phyloP scores from a whole-genome alignment of 805 yeast species.

The Yarrowia divulgata region DNA sequence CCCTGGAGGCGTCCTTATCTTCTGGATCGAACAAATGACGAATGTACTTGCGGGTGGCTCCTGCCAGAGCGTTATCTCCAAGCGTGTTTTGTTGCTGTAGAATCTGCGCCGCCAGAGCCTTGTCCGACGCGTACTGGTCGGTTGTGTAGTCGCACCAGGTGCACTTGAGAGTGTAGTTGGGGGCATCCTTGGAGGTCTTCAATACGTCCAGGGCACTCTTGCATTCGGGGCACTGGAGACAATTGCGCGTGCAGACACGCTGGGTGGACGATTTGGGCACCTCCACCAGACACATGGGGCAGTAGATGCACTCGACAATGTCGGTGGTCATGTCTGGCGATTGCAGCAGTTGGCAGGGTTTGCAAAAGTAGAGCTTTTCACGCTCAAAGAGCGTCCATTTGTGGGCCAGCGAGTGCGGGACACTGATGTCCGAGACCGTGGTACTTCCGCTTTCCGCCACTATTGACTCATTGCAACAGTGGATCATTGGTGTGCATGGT shows the following conservation, averaged over 20 bases:
- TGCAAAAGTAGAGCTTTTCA: slow-evolving; percentile 34
- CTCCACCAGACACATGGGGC: slow-evolving; percentile 36
- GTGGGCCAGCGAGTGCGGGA: slow-evolving; percentile 31
- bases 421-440: slow-evolving; percentile 17
- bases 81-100: slow-evolving; percentile 7
- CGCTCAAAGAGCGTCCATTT: slow-evolving; percentile 20
- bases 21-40: slow-evolving; percentile 16
- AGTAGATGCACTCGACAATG: slow-evolving; percentile 33
- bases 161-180: slow-evolving; percentile 13
- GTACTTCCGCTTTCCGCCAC: slow-evolving; percentile 31
- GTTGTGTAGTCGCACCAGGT: slow-evolving; percentile 20
- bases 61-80: slow-evolving; percentile 9
- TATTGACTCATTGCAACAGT: slow-evolving; percentile 33
- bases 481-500: slow-evolving; percentile 21
- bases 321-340: slow-evolving; percentile 31
- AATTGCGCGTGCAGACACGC: slow-evolving; percentile 27
- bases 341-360: slow-evolving; percentile 17
- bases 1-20: slow-evolving; percentile 10
- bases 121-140: slow-evolving; percentile 13
- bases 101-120: slow-evolving; percentile 23
- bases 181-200: slow-evolving; percentile 21
- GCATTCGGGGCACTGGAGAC: slow-evolving; percentile 35
- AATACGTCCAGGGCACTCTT: slow-evolving; percentile 21
- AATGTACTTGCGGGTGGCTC: slow-evolving; percentile 23
- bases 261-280: slow-evolving; percentile 29